Conservation (phyloP, 2,329 filamentous ascomycete species). For the Aspergillus sp. region DNA sequence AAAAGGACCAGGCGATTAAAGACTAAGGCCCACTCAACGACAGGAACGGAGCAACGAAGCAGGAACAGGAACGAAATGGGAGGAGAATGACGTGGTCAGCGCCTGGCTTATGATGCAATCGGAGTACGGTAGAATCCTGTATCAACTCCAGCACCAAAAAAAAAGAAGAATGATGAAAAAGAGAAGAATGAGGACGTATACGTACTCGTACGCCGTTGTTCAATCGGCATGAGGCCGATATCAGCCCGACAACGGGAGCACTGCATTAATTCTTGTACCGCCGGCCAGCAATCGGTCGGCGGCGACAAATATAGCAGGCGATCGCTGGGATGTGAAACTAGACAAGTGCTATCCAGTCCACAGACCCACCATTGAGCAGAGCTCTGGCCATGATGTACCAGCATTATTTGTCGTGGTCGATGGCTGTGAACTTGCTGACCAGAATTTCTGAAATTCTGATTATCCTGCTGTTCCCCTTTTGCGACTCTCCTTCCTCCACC, state of each 20-base stretch:
- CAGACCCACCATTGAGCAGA: background rate
- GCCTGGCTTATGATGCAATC: background rate
- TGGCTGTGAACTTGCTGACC: background rate
- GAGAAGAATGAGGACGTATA: background rate
- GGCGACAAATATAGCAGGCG: conserved; percentile 17
- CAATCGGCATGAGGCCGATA: background rate
- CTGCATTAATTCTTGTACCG: background rate
- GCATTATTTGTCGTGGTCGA: background rate
- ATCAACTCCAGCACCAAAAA: background rate
- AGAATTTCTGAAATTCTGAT: conserved; percentile 1
- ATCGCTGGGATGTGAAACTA: conserved; percentile 21
- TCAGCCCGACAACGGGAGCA: background rate
- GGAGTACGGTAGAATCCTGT: background rate
- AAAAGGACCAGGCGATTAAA: background rate
- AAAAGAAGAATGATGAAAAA: background rate
- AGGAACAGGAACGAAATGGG: conserved; percentile 8
- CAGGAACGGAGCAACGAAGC: background rate
- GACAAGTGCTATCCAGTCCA: conserved; percentile 5
- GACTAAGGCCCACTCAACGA: background rate
- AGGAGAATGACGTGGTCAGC: conserved; percentile 9
- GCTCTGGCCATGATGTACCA: background rate
- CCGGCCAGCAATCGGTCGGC: background rate
- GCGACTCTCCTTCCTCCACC: background rate
- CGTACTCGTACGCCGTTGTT: background rate
- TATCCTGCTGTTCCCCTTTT: background rate